Evolutionary conservation across 139 green algal species (phyloP).

Genomic region (Diplosphaera chodatii): DNA sequence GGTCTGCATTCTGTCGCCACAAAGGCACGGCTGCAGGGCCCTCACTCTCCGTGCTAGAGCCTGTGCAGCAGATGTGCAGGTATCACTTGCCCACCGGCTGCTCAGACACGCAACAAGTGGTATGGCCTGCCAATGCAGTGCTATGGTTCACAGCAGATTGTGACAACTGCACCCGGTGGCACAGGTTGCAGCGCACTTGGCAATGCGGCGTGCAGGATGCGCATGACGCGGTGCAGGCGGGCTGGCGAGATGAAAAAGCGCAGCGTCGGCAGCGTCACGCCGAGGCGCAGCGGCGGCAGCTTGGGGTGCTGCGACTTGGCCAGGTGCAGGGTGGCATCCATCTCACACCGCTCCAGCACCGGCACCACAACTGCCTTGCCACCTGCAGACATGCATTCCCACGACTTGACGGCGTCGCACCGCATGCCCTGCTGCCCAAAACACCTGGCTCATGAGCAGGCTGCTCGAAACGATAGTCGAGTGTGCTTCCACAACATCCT

Average conservation of each 20-base stretch:
- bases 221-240: conserved; percentile 50
- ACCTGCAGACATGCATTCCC: conserved; percentile 1
- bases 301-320: conserved; percentile 37
- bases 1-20: conserved; percentile 31
- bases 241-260: conserved; percentile 65
- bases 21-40: background rate
- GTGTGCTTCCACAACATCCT: no score
- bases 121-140: no score
- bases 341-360: conserved; percentile 51
- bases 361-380: conserved; percentile 30
- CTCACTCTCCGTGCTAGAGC: background rate
- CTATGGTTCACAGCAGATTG: no score
- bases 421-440: no score
- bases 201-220: conserved; percentile 30
- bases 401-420: no score
- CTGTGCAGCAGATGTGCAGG: no score
- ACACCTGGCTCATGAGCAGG: no score
- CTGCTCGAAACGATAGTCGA: no score
- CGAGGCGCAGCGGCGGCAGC: conserved; percentile 34
- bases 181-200: no score
- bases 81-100: no score
- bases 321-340: conserved; percentile 25
- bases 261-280: conserved; percentile 44
- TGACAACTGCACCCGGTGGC: no score
- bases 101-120: no score